Evolutionary conservation across 202 grass and related monocot species (phyloP).

Genomic region (Panicum hallii): DNA sequence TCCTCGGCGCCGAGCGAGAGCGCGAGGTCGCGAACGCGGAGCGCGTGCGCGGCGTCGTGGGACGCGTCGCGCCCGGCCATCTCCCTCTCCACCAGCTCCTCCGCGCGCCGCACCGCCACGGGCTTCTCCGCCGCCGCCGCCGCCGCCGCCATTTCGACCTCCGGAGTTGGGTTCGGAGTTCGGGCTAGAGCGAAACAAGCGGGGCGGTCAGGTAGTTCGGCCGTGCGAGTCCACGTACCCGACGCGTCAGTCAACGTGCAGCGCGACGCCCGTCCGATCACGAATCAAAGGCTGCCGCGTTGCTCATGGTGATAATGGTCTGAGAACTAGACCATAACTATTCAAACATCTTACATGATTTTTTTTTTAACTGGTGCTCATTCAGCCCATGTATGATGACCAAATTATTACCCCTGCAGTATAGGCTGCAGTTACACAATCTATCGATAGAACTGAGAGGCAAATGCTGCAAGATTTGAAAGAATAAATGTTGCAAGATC

Average conservation of each 20-base stretch:
- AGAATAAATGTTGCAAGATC: too few species aligned
- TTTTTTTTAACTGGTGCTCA: too few species aligned
- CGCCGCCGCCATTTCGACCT: constrained; percentile 26
- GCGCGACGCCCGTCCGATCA: not conserved
- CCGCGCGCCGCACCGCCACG: constrained; percentile 60
- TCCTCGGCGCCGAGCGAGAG: constrained; percentile 84
- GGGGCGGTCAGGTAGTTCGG: too few species aligned
- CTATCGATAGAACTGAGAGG: too few species aligned
- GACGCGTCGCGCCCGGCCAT: constrained; percentile 86
- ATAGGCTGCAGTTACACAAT: too few species aligned
- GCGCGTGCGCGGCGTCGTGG: constrained; percentile 88
- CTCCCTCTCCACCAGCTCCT: constrained; percentile 70
- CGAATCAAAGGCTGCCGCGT: not conserved
- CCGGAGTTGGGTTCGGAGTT: not conserved
- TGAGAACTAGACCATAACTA: too few species aligned
- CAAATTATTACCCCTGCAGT: too few species aligned
- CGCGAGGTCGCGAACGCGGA: constrained; percentile 87
- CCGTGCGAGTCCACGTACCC: not conserved
- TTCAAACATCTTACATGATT: too few species aligned
- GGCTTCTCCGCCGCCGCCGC: constrained; percentile 45
- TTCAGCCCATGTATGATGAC: too few species aligned
- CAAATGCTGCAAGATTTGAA: too few species aligned
- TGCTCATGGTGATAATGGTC: too few species aligned
- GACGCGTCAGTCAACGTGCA: not conserved
- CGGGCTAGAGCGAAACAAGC: not conserved